A percentile compares a stretch with the other conserved stretches of the same genome.
Evolutionary conservation across 2,329 filamentous ascomycete species (phyloP).

Genomic region (Penicillium sp.): DNA sequence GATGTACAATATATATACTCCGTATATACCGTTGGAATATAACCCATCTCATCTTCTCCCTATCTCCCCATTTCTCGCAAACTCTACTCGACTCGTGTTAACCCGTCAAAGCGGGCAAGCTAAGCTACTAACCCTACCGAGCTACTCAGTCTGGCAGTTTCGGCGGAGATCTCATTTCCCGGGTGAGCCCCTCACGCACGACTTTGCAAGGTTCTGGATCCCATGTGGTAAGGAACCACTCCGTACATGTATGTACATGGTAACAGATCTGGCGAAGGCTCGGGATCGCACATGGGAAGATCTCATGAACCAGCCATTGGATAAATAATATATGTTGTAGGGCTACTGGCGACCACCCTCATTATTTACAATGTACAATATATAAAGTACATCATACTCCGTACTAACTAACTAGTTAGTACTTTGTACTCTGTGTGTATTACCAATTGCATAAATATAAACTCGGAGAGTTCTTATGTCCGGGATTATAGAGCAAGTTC

Average conservation of each 20-base stretch:
- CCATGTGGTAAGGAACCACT: conserved; percentile 2
- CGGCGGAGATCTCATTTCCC: conserved; percentile 6
- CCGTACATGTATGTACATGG: neutral
- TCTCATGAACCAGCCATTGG: neutral
- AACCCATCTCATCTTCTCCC: neutral
- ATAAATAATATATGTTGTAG: neutral
- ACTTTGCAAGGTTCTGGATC: conserved; percentile 1
- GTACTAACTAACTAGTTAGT: neutral
- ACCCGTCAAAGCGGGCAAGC: neutral
- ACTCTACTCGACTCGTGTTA: neutral
- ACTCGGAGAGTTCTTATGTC: neutral
- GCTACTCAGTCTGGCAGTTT: conserved; percentile 5
- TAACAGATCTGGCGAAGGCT: neutral
- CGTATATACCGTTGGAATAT: neutral
- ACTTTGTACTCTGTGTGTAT: neutral
- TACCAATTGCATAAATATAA: neutral
- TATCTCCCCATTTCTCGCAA: neutral
- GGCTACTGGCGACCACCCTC: neutral
- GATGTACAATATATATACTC: no score
- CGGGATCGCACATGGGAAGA: neutral
- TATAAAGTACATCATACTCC: neutral
- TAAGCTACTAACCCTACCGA: neutral
- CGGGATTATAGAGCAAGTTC: neutral
- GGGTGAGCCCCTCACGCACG: conserved; percentile 1
- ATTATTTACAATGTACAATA: neutral